These are phyloP conservation scores for Serendipita sp. DNA, from an alignment of 768 basidiomycete species.

Conservation along the genomic window DNA sequence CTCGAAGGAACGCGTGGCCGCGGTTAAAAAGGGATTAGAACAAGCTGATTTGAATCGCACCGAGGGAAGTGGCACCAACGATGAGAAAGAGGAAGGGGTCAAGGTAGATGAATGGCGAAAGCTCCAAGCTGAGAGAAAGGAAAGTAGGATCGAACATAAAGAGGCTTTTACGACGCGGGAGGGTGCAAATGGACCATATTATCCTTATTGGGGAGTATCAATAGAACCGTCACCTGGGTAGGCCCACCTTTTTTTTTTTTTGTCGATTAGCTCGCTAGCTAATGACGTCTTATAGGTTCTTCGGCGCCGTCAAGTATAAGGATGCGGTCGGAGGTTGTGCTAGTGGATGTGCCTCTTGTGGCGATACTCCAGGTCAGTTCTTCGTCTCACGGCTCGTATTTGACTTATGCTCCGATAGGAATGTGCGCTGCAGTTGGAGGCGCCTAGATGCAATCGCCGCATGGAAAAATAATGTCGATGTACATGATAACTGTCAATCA, in stretches of 20 bases:
- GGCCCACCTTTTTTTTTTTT: background rate
- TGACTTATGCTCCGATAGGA: too few species aligned
- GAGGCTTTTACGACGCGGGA: background rate
- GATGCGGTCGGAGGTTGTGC: background rate
- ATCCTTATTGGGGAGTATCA: background rate
- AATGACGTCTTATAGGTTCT: background rate
- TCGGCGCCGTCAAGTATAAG: background rate
- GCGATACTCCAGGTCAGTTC: background rate
- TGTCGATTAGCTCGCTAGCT: background rate
- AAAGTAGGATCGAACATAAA: background rate
- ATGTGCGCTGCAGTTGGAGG: too few species aligned
- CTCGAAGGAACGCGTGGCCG: background rate
- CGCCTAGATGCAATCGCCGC: too few species aligned
- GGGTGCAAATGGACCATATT: background rate
- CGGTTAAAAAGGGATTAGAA: background rate
- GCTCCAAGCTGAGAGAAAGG: background rate
- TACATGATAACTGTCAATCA: too few species aligned
- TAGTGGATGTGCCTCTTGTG: background rate
- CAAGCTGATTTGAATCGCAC: background rate
- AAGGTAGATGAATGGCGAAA: background rate
- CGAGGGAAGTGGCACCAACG: background rate
- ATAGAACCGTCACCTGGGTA: background rate
- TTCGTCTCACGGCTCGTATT: too few species aligned
- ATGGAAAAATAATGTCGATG: too few species aligned
- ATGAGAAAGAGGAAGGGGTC: background rate